These are phyloP conservation scores for Papiliotrema nemorosa DNA, from an alignment of 1,284 basidiomycete genomes.

Conservation along the genomic window DNA sequence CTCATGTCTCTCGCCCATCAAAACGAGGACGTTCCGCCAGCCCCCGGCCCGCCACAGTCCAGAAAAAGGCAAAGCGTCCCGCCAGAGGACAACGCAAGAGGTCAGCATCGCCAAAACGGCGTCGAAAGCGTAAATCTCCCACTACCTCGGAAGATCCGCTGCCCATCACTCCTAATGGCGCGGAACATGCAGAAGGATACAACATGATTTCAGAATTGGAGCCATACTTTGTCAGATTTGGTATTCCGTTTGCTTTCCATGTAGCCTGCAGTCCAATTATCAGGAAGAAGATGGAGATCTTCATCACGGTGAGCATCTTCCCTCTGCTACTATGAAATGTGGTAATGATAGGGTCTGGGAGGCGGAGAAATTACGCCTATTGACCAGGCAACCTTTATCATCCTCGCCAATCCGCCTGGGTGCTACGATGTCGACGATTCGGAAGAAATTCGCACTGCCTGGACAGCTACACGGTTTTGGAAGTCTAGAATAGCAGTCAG, in stretches of 20 bases:
- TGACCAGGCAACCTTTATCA: not conserved
- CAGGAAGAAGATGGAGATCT: not conserved
- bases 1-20: no score
- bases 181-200: no score
- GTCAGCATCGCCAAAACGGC: no score
- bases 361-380: not conserved
- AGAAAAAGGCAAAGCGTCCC: no score
- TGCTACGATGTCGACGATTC: not conserved
- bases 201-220: no score
- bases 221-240: not conserved
- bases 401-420: not conserved
- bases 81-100: no score
- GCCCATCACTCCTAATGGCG: no score
- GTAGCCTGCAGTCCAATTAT: not conserved
- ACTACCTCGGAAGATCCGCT: no score
- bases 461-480: not conserved
- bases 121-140: no score
- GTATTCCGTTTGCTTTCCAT: not conserved
- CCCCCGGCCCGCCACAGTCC: no score
- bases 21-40: no score
- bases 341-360: not conserved
- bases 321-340: not conserved
- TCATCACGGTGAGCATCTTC: not conserved
- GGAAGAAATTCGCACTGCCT: not conserved
- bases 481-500: not conserved